Base-by-base conservation (phyloP, 176 grass and related monocot species). In the Pharus latifolius region DNA sequence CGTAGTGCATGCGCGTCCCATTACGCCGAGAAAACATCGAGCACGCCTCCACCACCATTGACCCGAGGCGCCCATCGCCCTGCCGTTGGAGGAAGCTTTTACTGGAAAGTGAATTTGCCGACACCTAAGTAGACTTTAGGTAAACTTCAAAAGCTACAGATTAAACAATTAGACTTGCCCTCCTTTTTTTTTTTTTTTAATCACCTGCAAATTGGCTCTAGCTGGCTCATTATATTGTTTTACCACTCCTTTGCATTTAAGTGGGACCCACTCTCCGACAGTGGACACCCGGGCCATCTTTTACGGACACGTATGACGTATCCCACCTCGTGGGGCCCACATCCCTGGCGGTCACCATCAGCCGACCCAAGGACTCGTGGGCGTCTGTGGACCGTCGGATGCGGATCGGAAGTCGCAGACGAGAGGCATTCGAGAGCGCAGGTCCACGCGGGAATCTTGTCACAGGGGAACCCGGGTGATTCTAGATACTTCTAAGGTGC, bases 401-500 rank as follows among this genome's bases (percentile, higher is more conserved):
- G 16, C 3, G 0, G 56, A 66, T 56, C 43, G 12, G 57, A 71
- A 41, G 72, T 13, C 2, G 7, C 1, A 0, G 1, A 9, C n/a
- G 42, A 14, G 56, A 4, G 27, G 22, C 69, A 45, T 29, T 44
- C 54, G 22, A n/a, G 0, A 26, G 0, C 3, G 25, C 45, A n/a
- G 27, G 45, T 63, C 33, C 22, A 50, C 45, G 23, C 53, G 50
- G 38, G 53, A 55, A 47, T 48, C 26, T 9, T 9, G 10, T 56
- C 17, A 45, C n/a, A 40, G 53, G 3, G 19, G 2, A 17, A 34
- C 14, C 48, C 8, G 1, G 34, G 72, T 56, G 15, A 47, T 84
- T 84, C 82, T 66, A 67, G 75, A 79, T 10, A 66, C 44, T 85
- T 85, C 82, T 2, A 56, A 32, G 40, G 40, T 48, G 29, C 65